Conservation (phyloP, 1,284 basidiomycete genomes). For the Leccinum subatratum region DNA sequence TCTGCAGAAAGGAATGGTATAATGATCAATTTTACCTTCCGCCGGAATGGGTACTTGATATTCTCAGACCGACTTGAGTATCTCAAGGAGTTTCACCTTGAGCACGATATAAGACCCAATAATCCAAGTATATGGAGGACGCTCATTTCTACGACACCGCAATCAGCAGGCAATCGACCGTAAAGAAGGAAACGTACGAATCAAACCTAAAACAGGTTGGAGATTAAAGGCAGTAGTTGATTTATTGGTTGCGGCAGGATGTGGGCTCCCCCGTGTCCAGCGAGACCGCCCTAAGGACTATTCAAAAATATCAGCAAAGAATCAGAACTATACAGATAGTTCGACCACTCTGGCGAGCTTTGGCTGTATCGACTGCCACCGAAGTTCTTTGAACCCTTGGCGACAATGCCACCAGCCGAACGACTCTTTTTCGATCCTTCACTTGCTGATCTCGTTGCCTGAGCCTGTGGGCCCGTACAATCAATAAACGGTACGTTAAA, state of each 20-base stretch:
- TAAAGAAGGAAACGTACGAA: constrained; percentile 16
- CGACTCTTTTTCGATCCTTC: constrained; percentile 31
- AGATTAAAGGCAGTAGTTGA: constrained; percentile 38
- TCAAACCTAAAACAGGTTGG: constrained; percentile 14
- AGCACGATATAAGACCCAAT: constrained; percentile 44
- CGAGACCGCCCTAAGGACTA: constrained; percentile 37
- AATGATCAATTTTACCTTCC: constrained; percentile 42
- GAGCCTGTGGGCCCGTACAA: too few species aligned
- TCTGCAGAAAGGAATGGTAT: not conserved
- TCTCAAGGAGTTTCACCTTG: constrained; percentile 52
- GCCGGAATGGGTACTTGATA: constrained; percentile 37
- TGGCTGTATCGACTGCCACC: constrained; percentile 30
- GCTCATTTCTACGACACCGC: constrained; percentile 43
- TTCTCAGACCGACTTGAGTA: constrained; percentile 45
- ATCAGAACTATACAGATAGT: not conserved
- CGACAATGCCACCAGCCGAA: constrained; percentile 6
- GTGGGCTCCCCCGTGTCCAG: constrained; percentile 31
- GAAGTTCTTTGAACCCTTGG: constrained; percentile 19
- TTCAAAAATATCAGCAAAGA: not conserved
- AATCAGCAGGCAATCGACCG: constrained; percentile 3
- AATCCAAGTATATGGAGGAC: constrained; percentile 67
- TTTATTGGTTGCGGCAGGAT: constrained; percentile 18
- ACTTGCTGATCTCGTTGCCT: not conserved
- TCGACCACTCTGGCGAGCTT: constrained; percentile 41
- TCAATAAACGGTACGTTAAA: not conserved